Base-by-base conservation (phyloP, 2,329 filamentous ascomycete genomes). In the Colletotrichum tamarilloi region DNA sequence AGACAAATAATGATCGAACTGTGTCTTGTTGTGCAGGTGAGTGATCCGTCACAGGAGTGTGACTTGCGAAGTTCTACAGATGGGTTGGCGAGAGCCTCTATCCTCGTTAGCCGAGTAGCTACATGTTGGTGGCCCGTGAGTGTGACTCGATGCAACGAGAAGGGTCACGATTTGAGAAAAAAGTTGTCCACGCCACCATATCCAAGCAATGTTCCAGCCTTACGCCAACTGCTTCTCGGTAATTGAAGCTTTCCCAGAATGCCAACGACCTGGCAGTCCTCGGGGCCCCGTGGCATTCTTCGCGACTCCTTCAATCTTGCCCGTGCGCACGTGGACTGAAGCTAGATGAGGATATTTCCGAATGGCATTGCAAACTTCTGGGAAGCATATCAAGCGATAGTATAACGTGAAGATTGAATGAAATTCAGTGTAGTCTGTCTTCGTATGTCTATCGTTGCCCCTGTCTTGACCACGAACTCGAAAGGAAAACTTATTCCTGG, bases 131-230 rank as follows among this genome's bases (percentile, higher is more conserved):
- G 14, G 38, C 38, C 38, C 4, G 16, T 42, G 16, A 6, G 5
- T 1, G 38, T 42, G 38, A 42, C 38, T 42, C 6, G 16, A 19
- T 42, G 6, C 16, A 24, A 3, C 8, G 19, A 52, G 9, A 26
- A 59, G 26, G 5, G 5, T 26, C 1, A 22, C 14, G 16, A 42
- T 8, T 42, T 3, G 16, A 42, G 11, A 26, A 22, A 5, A 9
- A n/a, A 26, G 65, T 6, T 28, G 12, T 16, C 28, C 1, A 42
- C 12, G 46, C 30, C 46, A 67, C 49, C 9, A 12, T 22, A 52
- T 65, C 16, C 4, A 60, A 62, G n/a, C 9, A 56, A 3, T 64
- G 30, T 28, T 60, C 52, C 59, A 69, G 66, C 70, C 70, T 53
- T 35, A 49, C 38, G 53, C 70, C 67, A 72, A 42, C 14, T 1